These are phyloP conservation scores for Ceratocystis huliohia DNA, from an alignment of 2,329 filamentous ascomycete species.

Conservation along the genomic window DNA sequence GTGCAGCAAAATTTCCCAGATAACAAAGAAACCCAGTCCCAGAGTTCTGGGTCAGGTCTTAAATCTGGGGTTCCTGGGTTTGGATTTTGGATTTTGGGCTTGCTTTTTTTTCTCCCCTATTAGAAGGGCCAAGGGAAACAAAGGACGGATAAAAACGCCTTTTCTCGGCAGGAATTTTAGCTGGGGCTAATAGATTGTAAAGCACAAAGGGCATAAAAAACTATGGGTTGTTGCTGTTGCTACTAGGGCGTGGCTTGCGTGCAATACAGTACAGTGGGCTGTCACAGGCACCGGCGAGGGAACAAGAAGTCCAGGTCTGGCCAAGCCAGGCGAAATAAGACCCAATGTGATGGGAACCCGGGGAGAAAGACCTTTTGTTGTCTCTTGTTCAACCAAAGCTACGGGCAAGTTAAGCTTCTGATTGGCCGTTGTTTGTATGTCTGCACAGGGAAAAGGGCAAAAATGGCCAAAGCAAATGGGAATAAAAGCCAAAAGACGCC, in stretches of 20 bases:
- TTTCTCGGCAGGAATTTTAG: conserved; percentile 3
- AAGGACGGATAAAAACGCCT: too few species aligned
- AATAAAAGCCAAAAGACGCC: background rate
- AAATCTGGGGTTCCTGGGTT: conserved; percentile 8
- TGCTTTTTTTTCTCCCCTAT: conserved; percentile 2
- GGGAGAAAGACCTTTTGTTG: background rate
- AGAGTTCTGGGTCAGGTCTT: conserved; percentile 5
- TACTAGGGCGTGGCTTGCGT: background rate
- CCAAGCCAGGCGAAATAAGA: background rate
- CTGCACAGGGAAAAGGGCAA: background rate
- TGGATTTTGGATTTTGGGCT: background rate
- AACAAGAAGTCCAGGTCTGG: background rate
- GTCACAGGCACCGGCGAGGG: background rate
- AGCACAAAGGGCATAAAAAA: background rate
- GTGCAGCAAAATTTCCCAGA: background rate
- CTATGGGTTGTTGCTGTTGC: too few species aligned
- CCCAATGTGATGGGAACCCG: background rate
- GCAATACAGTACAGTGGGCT: background rate
- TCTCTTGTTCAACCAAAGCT: background rate
- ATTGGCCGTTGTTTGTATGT: background rate
- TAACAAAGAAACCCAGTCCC: background rate
- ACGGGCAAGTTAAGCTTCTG: background rate
- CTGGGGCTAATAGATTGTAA: background rate
- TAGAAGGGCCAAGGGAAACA: background rate
- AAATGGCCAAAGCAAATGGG: background rate